These are phyloP conservation scores for Hortiboletus campestris DNA, from an alignment of 768 basidiomycete genomes.

Conservation along the genomic window DNA sequence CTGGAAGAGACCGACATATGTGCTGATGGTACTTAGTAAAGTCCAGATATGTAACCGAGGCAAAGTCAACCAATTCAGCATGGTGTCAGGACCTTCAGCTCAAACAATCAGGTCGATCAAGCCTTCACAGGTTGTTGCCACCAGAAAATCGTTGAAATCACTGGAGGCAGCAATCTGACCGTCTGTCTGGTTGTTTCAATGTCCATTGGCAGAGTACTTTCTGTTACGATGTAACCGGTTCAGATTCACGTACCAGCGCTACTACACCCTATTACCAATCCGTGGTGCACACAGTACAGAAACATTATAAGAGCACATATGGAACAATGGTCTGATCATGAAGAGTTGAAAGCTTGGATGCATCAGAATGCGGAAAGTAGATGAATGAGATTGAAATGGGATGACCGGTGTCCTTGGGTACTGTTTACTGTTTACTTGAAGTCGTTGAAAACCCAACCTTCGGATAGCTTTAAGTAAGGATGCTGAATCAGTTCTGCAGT, in stretches of 20 bases:
- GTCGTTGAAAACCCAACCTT: slow-evolving; percentile 73
- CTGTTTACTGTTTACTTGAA: slow-evolving; percentile 27
- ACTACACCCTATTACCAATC: slow-evolving; percentile 29
- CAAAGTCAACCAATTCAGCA: neutral
- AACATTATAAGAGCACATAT: slow-evolving; percentile 36
- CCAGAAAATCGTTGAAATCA: neutral
- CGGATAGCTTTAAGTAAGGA: slow-evolving; percentile 69
- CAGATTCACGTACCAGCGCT: slow-evolving; percentile 33
- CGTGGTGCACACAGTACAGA: slow-evolving; percentile 24
- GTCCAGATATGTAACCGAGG: neutral
- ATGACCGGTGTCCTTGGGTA: slow-evolving; percentile 16
- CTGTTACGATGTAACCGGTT: slow-evolving; percentile 2
- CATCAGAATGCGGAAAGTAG: slow-evolving; percentile 22
- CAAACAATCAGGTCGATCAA: neutral
- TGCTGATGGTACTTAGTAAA: neutral
- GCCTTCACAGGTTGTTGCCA: too few relatives aligned
- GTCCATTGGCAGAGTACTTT: neutral
- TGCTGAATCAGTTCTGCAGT: slow-evolving; percentile 79
- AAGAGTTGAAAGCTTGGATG: slow-evolving; percentile 18
- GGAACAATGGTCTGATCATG: slow-evolving; percentile 23
- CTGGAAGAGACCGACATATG: neutral
- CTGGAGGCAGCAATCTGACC: neutral
- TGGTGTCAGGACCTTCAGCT: neutral
- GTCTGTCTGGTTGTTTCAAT: neutral
- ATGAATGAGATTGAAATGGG: slow-evolving; percentile 27